Evolutionary conservation across 2,329 filamentous ascomycete genomes (phyloP).

Genomic region (Claviceps arundinis): DNA sequence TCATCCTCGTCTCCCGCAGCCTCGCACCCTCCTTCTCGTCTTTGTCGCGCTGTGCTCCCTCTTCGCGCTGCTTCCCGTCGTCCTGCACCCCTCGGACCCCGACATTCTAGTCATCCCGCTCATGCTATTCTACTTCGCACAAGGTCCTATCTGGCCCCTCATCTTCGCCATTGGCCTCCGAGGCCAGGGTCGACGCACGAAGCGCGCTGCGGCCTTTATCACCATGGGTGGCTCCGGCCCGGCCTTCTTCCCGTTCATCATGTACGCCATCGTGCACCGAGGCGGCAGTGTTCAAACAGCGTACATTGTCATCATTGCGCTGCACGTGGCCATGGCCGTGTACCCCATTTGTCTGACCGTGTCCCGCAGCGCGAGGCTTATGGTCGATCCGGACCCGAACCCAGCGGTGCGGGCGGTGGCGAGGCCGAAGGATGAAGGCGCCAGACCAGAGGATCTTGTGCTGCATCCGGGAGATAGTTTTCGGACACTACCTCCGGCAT

Average conservation of each 20-base stretch:
- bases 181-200: conserved; percentile 68
- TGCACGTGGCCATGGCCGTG: conserved; percentile 31
- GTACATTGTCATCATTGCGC: conserved; percentile 47
- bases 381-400: conserved; percentile 24
- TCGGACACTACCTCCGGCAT: conserved; percentile 8
- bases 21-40: conserved; percentile 55
- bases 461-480: conserved; percentile 9
- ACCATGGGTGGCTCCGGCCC: conserved; percentile 65
- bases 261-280: conserved; percentile 51
- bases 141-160: conserved; percentile 71
- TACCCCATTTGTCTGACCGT: conserved; percentile 37
- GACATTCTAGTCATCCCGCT: conserved; percentile 46
- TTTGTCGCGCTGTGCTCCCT: conserved; percentile 49
- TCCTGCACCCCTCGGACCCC: conserved; percentile 29
- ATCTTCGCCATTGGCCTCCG: conserved; percentile 69
- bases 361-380: conserved; percentile 30
- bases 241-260: conserved; percentile 60
- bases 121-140: conserved; percentile 63
- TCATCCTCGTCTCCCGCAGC: conserved; percentile 41
- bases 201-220: conserved; percentile 63
- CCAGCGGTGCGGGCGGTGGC: conserved; percentile 11
- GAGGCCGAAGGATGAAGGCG: conserved; percentile 12
- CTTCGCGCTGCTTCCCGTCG: conserved; percentile 33
- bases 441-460: conserved; percentile 4
- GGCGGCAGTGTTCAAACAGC: conserved; percentile 50